Evolutionary conservation across 2,329 filamentous ascomycete genomes (phyloP), one percentile per base, ranked within the genome.

Genomic region (Neopestalotiopsis rosae): DNA sequence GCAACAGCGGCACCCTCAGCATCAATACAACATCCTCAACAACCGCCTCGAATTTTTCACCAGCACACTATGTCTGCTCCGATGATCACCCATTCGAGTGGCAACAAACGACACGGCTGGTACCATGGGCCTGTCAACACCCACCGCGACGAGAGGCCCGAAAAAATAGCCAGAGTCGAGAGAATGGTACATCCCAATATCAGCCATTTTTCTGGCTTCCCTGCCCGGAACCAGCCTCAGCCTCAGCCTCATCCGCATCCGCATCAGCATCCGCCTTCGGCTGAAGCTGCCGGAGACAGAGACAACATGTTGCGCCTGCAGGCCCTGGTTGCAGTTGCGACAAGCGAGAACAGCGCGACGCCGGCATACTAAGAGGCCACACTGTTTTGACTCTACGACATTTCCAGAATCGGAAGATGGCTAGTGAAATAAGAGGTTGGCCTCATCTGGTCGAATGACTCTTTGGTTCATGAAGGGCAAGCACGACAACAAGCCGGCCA

Each of bases 71-170:
- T 89, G 81, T 90, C 88, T 4, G 88, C 88, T 1, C 88, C 89
- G 0, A 82, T 84, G 0, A 81, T 87, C 42, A 82, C 85, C 10
- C 89, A 87, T 0, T 84, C 88, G 3, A 85, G 89, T 9, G 89
- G 89, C 71, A 83, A 82, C 38, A 93, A 92, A 76, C 87, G 92
- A 2, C 90, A 91, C 69, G 92, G 87, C 1, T 94, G 92, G 91
- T 94, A 94, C 74, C 89, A 93, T 56, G 86, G 86, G 0, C 85
- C 86, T 0, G 76, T 80, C 13, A 76, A 79, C 0, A 75, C 79
- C 2, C 80, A 82, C 45, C 75, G 77, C 12, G 79, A 82, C 42
- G 78, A 76, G 9, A 79, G 77, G 14, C 79, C 81, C 20, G 82
- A 83, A 68, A 78, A 79, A 40, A 77, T 78, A 38, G 80, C 83